phyloP scores from a whole-genome alignment of 1,139 yeast species.

The Candida mesenterica region DNA sequence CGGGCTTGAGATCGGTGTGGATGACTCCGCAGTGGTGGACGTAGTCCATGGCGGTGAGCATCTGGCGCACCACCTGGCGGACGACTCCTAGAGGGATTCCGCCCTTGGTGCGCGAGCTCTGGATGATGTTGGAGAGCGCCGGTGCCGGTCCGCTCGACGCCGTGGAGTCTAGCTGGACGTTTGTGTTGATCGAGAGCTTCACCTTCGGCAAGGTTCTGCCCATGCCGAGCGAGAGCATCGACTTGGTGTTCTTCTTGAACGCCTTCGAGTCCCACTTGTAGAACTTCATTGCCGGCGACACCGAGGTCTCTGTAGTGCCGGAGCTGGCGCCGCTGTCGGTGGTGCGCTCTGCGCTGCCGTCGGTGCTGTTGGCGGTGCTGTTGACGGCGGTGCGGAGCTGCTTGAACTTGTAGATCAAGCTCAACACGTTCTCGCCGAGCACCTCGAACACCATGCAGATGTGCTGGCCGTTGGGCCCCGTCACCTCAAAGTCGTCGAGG shows the following conservation, averaged over 20 bases:
- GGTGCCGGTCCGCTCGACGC: constrained; percentile 12
- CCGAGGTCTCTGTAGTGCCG: neutral
- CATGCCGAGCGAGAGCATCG: constrained; percentile 27
- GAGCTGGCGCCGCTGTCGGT: constrained; percentile 2
- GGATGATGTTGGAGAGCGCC: constrained; percentile 14
- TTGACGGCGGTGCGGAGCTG: constrained; percentile 27
- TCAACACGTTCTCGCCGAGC: constrained; percentile 75
- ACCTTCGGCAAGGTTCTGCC: constrained; percentile 7
- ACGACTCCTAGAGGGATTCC: constrained; percentile 76
- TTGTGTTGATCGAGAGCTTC: neutral
- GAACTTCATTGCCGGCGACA: constrained; percentile 15
- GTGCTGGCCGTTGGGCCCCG: constrained; percentile 75
- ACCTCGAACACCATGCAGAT: constrained; percentile 89
- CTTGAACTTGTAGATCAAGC: constrained; percentile 63
- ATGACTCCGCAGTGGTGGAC: constrained; percentile 87
- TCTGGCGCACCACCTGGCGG: constrained; percentile 78
- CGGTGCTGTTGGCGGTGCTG: constrained; percentile 8
- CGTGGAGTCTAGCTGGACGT: constrained; percentile 3
- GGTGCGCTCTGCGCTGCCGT: constrained; percentile 5
- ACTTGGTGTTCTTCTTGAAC: constrained; percentile 23
- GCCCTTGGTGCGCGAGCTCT: constrained; percentile 26
- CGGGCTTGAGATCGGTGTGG: constrained; percentile 90
- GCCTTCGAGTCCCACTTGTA: constrained; percentile 23
- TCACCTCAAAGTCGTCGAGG: constrained; percentile 63
- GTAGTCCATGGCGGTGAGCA: constrained; percentile 73